Evolutionary conservation across 331 rosid species (phyloP).

Genomic region (Quercus phellos): DNA sequence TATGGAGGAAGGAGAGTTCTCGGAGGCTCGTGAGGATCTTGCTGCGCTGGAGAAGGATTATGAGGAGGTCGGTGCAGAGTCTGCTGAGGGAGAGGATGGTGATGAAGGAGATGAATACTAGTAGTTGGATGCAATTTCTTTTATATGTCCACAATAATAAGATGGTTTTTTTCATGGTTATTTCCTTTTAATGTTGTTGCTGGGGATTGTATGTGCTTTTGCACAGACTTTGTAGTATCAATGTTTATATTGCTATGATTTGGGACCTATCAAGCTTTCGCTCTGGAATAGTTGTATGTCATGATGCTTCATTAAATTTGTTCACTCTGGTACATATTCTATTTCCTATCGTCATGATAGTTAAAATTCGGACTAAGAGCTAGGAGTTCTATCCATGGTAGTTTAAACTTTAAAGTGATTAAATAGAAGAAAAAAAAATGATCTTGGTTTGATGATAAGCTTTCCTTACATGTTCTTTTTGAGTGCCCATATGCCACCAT

Average conservation of each 20-base stretch:
- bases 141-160: neutral
- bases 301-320: neutral
- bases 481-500: too few species aligned
- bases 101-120: slow-evolving; percentile 57
- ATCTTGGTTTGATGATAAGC: too few species aligned
- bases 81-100: slow-evolving; percentile 62
- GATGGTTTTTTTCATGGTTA: neutral
- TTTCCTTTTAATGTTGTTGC: neutral
- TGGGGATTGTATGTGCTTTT: slow-evolving; percentile 11
- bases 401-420: too few species aligned
- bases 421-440: too few species aligned
- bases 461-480: too few species aligned
- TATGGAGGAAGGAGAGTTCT: slow-evolving; percentile 86
- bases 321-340: neutral
- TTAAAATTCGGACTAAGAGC: neutral
- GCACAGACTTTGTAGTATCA: neutral
- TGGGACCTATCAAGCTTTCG: neutral
- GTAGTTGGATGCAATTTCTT: neutral
- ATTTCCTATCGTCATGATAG: neutral
- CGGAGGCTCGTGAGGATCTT: slow-evolving; percentile 82
- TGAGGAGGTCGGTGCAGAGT: slow-evolving; percentile 75
- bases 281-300: neutral
- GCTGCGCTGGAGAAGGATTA: slow-evolving; percentile 85
- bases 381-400: too few species aligned
- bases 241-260: neutral